These are phyloP conservation scores for Stentor roeselii DNA, from an alignment of 73 alveolate species.

Conservation along the genomic window DNA sequence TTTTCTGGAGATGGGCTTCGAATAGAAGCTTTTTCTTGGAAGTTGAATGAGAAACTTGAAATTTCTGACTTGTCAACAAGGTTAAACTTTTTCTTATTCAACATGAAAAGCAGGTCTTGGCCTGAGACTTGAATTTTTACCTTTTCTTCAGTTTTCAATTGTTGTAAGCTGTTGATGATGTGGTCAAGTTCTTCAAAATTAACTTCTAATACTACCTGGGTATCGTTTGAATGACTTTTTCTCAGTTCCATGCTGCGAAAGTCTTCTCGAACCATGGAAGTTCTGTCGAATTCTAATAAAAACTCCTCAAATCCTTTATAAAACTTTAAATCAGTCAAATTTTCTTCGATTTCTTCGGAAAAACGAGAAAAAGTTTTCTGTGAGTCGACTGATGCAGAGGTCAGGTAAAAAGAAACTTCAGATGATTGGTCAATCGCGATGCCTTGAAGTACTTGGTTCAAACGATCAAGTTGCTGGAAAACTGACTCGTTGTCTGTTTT, in stretches of 20 bases:
- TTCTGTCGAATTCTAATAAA: background rate
- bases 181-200: background rate
- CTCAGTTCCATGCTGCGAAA: background rate
- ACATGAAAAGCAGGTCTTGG: background rate
- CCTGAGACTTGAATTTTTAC: too few relatives aligned
- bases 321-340: too few relatives aligned
- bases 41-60: background rate
- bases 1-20: too few relatives aligned
- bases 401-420: background rate
- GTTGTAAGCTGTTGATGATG: background rate
- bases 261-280: background rate
- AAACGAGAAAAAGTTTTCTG: background rate
- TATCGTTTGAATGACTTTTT: background rate
- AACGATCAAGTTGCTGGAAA: background rate
- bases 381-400: background rate
- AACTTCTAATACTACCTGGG: background rate
- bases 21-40: too few relatives aligned
- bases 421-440: background rate
- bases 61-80: background rate
- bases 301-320: background rate
- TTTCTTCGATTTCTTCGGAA: background rate
- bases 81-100: background rate
- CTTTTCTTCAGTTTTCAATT: background rate
- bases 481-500: background rate
- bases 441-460: background rate